A percentile compares a stretch with the other conserved stretches of the same genome.
These are phyloP conservation scores for Eutrema japonicum DNA, from an alignment of 345 rosid species.

Conservation along the genomic window DNA sequence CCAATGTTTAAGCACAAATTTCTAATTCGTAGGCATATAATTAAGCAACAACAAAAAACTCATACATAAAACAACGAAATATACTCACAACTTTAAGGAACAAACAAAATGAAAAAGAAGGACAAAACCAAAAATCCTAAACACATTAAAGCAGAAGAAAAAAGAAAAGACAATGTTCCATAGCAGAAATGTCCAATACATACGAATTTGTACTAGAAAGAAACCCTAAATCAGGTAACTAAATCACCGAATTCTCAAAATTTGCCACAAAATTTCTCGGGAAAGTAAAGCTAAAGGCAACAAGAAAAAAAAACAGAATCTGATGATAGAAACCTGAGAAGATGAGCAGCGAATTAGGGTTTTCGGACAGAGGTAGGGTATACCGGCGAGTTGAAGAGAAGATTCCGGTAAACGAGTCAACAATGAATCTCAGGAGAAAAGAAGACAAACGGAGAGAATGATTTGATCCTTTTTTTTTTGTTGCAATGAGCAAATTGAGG, in stretches of 20 bases:
- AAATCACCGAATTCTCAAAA: neutral
- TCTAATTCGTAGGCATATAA: neutral
- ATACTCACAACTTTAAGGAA: neutral
- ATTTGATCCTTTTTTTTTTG: constrained; percentile 12
- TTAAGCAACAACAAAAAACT: neutral
- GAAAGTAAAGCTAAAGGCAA: neutral
- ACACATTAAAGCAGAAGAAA: neutral
- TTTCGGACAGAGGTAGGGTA: constrained; percentile 21
- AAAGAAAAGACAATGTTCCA: constrained; percentile 6
- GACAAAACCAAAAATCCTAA: neutral
- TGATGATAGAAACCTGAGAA: neutral
- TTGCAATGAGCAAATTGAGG: neutral
- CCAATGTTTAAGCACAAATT: neutral
- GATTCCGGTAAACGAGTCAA: constrained; percentile 29
- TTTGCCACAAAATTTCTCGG: neutral
- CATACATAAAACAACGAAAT: neutral
- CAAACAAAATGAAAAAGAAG: neutral
- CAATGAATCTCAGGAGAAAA: constrained; percentile 31
- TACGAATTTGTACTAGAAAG: neutral
- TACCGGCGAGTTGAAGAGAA: constrained; percentile 27
- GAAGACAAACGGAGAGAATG: neutral
- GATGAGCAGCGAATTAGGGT: constrained; percentile 19
- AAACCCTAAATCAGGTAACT: constrained; percentile 39
- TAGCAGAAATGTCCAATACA: constrained; percentile 12
- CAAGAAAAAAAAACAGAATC: constrained; percentile 13